Evolutionary conservation across 768 basidiomycete genomes (phyloP).

Genomic region (Rossbeevera mucosa): DNA sequence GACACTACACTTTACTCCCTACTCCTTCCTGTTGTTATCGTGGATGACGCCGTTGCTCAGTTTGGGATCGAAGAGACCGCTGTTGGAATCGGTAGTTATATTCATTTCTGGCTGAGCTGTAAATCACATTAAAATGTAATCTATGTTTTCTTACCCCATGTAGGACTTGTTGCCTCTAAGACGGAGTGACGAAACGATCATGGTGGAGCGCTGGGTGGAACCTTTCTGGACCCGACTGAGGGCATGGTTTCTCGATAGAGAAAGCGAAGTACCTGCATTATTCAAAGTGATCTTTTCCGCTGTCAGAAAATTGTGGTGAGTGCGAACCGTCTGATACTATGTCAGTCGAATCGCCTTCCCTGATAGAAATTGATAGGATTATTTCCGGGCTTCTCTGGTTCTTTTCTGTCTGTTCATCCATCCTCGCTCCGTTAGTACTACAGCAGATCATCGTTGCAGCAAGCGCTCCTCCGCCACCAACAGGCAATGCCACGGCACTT

Average conservation of each 20-base stretch:
- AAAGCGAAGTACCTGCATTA: conserved; percentile 11
- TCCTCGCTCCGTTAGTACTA: conserved; percentile 24
- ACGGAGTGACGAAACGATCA: conserved; percentile 21
- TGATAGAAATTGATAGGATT: conserved; percentile 12
- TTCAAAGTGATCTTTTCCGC: conserved; percentile 18
- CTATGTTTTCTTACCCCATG: conserved; percentile 4
- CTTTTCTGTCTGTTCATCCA: conserved; percentile 17
- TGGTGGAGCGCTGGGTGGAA: conserved; percentile 23
- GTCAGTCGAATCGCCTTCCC: neutral
- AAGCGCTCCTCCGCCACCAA: conserved; percentile 17
- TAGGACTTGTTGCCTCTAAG: conserved; percentile 25
- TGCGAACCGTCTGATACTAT: neutral
- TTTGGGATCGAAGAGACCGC: conserved; percentile 26
- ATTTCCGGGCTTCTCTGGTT: conserved; percentile 29
- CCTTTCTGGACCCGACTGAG: conserved; percentile 24
- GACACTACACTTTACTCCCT: conserved; percentile 10
- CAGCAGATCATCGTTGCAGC: conserved; percentile 27
- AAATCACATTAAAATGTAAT: conserved; percentile 18
- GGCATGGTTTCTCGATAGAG: conserved; percentile 16
- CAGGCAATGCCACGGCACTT: conserved; percentile 17
- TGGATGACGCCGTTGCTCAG: conserved; percentile 26
- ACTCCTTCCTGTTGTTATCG: conserved; percentile 20
- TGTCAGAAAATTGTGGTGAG: conserved; percentile 14
- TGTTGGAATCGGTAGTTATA: conserved; percentile 31
- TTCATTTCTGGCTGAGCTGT: conserved; percentile 21